Conservation (phyloP, 805 yeast species). For the Monosporozyma solicola region DNA sequence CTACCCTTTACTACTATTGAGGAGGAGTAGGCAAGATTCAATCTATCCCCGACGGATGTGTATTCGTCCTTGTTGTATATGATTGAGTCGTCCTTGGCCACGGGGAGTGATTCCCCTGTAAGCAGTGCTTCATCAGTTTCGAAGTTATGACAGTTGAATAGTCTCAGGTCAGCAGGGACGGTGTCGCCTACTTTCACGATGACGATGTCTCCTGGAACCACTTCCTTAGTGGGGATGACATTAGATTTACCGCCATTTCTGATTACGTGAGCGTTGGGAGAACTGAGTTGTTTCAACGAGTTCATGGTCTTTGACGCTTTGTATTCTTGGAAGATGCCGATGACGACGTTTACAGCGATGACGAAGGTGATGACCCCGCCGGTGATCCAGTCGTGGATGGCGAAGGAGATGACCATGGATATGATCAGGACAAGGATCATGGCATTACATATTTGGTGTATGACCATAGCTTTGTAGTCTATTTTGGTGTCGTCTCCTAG, state of each 20-base stretch:
- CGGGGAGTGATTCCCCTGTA: conserved; percentile 92
- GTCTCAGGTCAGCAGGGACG: conserved; percentile 88
- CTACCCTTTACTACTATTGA: conserved; percentile 93
- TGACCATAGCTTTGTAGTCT: conserved; percentile 56
- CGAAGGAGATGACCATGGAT: conserved; percentile 75
- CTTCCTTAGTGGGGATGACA: conserved; percentile 65
- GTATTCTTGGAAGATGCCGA: conserved; percentile 93
- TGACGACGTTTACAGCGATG: conserved; percentile 81
- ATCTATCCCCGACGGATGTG: conserved; percentile 58
- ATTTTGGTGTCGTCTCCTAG: conserved; percentile 72
- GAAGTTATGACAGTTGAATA: conserved; percentile 66
- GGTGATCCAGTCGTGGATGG: conserved; percentile 91
- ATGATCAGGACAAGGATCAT: conserved; percentile 80
- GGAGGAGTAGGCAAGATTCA: conserved; percentile 85
- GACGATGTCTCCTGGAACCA: conserved; percentile 95
- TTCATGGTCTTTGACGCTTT: conserved; percentile 90
- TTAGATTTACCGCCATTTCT: conserved; percentile 60
- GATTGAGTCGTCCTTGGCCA: conserved; percentile 47
- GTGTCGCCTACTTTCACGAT: conserved; percentile 88
- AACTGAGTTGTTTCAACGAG: conserved; percentile 85
- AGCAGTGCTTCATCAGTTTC: conserved; percentile 86
- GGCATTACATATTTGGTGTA: conserved; percentile 86
- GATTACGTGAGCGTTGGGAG: conserved; percentile 85
- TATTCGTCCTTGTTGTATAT: conserved; percentile 27
- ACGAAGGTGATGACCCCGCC: conserved; percentile 89